phyloP scores from a whole-genome alignment of 305 asterid species.

The Fraxinus greggii region DNA sequence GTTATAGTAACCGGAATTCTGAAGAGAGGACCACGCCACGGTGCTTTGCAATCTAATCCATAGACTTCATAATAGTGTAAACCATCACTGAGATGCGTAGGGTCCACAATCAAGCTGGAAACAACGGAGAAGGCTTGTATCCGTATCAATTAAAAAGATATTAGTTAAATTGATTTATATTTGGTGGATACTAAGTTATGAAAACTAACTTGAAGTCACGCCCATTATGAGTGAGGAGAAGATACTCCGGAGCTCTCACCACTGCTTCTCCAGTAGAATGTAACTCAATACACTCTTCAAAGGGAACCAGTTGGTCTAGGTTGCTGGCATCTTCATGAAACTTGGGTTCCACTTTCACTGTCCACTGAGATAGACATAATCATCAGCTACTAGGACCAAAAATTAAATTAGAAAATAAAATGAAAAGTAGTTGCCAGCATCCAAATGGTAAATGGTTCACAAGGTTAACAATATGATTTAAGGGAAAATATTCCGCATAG shows the following conservation, averaged over 20 bases:
- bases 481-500: background rate
- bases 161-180: constrained; percentile 11
- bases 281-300: constrained; percentile 79
- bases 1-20: constrained; percentile 89
- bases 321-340: constrained; percentile 95
- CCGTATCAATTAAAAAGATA: constrained; percentile 20
- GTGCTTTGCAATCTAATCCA: constrained; percentile 82
- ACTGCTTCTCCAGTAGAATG: constrained; percentile 66
- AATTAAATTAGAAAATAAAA: constrained; percentile 4
- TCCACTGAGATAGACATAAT: constrained; percentile 63
- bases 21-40: constrained; percentile 99
- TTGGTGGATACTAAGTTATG: constrained; percentile 28
- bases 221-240: constrained; percentile 90
- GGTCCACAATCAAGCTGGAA: constrained; percentile 89
- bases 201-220: constrained; percentile 86
- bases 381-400: constrained; percentile 32
- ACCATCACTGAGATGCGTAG: constrained; percentile 73
- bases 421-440: background rate
- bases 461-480: background rate
- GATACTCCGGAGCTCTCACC: constrained; percentile 88
- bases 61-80: constrained; percentile 93
- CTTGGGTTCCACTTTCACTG: constrained; percentile 83
- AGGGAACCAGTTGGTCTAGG: constrained; percentile 88
- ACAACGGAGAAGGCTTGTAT: constrained; percentile 26
- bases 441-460: constrained; percentile 9